Base-by-base conservation (phyloP, 176 grass and related monocot genomes). In the Oryza nivara region DNA sequence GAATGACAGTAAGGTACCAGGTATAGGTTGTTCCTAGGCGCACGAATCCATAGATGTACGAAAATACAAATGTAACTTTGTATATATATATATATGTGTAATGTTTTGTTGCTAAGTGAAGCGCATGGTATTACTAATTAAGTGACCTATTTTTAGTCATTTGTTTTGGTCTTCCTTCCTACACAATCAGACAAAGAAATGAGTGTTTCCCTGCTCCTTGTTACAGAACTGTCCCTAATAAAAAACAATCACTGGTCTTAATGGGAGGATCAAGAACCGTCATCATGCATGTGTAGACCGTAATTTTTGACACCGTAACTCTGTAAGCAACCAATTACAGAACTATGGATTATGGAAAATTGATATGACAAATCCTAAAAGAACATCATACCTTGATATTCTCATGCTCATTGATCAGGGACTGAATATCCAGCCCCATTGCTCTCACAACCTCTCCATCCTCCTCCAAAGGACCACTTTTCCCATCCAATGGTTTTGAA, bases 351-450 rank as follows among this genome's bases (percentile, higher is more conserved):
- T 40, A 9, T n/a, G 35, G 35, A 11, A 11, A 67, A 74, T 48
- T 7, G 16, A 74, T 35, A 74, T 9, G 8, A 3, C 1, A 47
- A 36, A 30, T 32, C 9, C 17, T 20, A 70, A 35, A 35, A 23
- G 19, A 45, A 19, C 26, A 38, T 49, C 19, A 22, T 8, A 89
- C 71, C 77, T 89, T 89, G 72, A 81, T 85, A 56, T 81, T 85
- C 76, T 76, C 77, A 64, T 85, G 88, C 12, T 80, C 82, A 41
- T 89, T 64, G 41, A 89, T 65, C 71, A 85, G 82, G 64, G 82
- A 80, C 77, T 89, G 82, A 58, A 89, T 85, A 35, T 89, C 82
- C 58, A 81, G 72, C 22, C 34, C 82, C 77, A 85, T 52, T 7
- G 77, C 88, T 85, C 83, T 81, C 70, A 81, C 15, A 70, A 85